Base-by-base conservation (phyloP, 345 rosid species). In the Eucalyptus curtisii region DNA sequence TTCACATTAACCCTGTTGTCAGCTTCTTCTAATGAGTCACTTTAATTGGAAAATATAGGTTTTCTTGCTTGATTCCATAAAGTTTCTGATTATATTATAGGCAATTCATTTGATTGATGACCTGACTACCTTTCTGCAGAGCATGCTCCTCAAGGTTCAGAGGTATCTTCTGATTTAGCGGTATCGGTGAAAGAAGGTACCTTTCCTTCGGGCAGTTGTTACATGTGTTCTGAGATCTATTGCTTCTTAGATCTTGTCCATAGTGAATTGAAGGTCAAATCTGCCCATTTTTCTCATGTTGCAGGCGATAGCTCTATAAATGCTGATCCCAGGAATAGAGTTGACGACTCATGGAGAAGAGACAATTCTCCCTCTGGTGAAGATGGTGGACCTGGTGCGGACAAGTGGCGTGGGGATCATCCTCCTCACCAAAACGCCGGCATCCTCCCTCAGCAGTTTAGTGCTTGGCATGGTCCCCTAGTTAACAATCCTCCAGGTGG, bases 401-500 rank as follows among this genome's bases (percentile, higher is more conserved):
- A 95, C 89, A 96, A 95, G 92, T 95, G 98, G 97, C 95, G 92
- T 82, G 89, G 92, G 85, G 98, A 95, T 90, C 89, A 92, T 48
- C 99, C 93, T 33, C 89, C 93, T 33, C 94, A 93, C 91, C 95
- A 93, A 84, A 95, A 93, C 93, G 89, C 96, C 49, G 93, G 89
- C 88, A 90, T 94, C 40, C 94, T 90, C 25, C 96, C 96, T 71
- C 97, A 93, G 89, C 97, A 95, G 85, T 94, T 90, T 91, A 97
- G 94, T 91, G 90, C 93, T 88, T 98, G 97, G 98, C 99, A 87
- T 91, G 97, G 96, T 47, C 96, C 96, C 85, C 97, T 97, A 24
- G 92, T 95, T 66, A 98, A 93, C 94, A 95, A 94, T 93, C 97
- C 94, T 92, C 97, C 95, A 57, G 95, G 95, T 90, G 97, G 95